These are phyloP conservation scores for Ilyonectria robusta DNA, from an alignment of 2,329 filamentous ascomycete species.

Conservation along the genomic window DNA sequence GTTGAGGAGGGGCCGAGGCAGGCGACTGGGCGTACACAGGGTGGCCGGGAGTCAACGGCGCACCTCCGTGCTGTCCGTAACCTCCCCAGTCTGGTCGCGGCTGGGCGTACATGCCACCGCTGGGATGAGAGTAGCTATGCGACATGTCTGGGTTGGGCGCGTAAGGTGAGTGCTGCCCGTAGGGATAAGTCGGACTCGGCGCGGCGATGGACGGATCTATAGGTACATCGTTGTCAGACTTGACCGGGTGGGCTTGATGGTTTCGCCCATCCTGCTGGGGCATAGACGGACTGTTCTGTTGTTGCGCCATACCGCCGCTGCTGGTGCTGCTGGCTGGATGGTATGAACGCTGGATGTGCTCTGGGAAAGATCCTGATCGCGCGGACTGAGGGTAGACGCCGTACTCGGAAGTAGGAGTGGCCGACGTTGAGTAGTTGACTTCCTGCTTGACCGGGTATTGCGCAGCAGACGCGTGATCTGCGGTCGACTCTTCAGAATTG, in stretches of 20 bases:
- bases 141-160: constrained; percentile 88
- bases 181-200: constrained; percentile 91
- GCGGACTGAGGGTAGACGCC: constrained; percentile 80
- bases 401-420: constrained; percentile 93
- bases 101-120: constrained; percentile 75
- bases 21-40: constrained; percentile 70
- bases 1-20: constrained; percentile 67
- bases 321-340: constrained; percentile 82
- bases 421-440: constrained; percentile 82
- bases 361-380: constrained; percentile 87
- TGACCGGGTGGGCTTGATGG: constrained; percentile 83
- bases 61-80: constrained; percentile 70
- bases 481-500: constrained; percentile 86
- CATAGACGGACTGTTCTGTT: constrained; percentile 96
- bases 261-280: constrained; percentile 85
- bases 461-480: constrained; percentile 95
- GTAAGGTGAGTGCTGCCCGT: constrained; percentile 89
- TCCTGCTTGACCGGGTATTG: constrained; percentile 90
- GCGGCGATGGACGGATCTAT: constrained; percentile 99
- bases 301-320: constrained; percentile 94
- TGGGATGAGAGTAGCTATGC: constrained; percentile 78
- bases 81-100: constrained; percentile 82
- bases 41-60: constrained; percentile 66
- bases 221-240: constrained; percentile 97
- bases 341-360: constrained; percentile 89